These are phyloP conservation scores for Zanthoxylum bungeanum DNA, from an alignment of 345 rosid species.

Conservation along the genomic window DNA sequence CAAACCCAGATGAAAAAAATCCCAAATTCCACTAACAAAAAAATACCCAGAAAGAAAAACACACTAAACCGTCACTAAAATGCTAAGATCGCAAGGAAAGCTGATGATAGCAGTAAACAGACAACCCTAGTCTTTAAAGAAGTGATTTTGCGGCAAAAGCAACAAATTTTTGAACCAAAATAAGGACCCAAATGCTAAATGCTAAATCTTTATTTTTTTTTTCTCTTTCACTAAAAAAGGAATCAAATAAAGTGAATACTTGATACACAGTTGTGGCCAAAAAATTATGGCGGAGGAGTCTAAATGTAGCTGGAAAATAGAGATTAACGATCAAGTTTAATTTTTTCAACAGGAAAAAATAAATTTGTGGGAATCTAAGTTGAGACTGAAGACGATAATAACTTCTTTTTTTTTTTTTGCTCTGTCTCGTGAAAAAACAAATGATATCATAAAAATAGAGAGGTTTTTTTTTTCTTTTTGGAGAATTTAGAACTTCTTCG, in stretches of 20 bases:
- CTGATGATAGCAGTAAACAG: slow-evolving; percentile 1
- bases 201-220: neutral
- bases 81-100: slow-evolving; percentile 13
- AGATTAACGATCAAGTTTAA: slow-evolving; percentile 17
- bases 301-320: slow-evolving; percentile 31
- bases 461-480: neutral
- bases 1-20: slow-evolving; percentile 15
- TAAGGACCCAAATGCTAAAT: neutral
- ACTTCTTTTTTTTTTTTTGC: slow-evolving; percentile 13
- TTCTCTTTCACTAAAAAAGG: too few species aligned
- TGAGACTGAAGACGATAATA: too few species aligned
- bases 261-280: slow-evolving; percentile 22
- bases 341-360: slow-evolving; percentile 1
- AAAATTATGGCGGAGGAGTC: slow-evolving; percentile 24
- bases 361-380: slow-evolving; percentile 26
- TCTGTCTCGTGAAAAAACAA: neutral
- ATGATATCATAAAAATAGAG: neutral
- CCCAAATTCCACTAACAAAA: slow-evolving; percentile 6
- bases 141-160: slow-evolving; percentile 12
- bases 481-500: neutral
- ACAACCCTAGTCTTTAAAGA: slow-evolving; percentile 11
- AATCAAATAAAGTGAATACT: too few species aligned
- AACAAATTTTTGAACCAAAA: slow-evolving; percentile 14
- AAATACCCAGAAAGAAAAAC: slow-evolving; percentile 26
- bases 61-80: slow-evolving; percentile 2